Base-by-base conservation (phyloP, 2,329 filamentous ascomycete genomes). In the Chaetomium globosum region DNA sequence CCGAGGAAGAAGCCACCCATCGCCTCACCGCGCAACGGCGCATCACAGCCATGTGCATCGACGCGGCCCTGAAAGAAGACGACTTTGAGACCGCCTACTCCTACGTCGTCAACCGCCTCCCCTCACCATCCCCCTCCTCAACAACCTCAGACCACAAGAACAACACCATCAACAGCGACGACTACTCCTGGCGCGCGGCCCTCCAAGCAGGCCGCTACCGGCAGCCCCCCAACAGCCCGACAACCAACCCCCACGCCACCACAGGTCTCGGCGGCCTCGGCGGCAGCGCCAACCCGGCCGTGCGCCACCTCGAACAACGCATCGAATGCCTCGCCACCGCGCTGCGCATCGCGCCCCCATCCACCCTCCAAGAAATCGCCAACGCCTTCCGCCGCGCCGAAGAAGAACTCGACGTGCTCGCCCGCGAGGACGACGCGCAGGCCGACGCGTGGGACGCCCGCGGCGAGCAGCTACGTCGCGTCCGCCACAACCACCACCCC, bases 1-100 rank as follows among this genome's bases (percentile, higher is more conserved):
- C 70, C 0, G 72, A 75, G 5, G 69, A 74, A 51, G 68, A 76
- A 43, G 67, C 69, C 62, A 70, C 67, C 26, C 75, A 75, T 51
- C 76, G 75, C 9, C 69, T 75, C 3, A 65, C 74, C 46, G 83
- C 86, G 4, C 86, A 89, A 73, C 86, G 84, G 56, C 85, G 91
- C 33, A 87, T 95, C 59, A 88, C 87, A 6, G 89, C 89, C 65
- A 92, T 94, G 89, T 92, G 91, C 68, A 87, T 94, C 49, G 88
- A 92, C 73, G 87, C 89, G 16, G 90, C 91, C 13, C 81, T 95
- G 1, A 81, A 82, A 10, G 90, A 93, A 73, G 88, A 93, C 68
- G 92, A 87, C 74, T 95, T 95, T 67, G 92, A 96, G 74, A 95
- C 91, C 0, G 91, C 91, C 12, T 95, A 94, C 75, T 93, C 90